These are phyloP conservation scores for Geotrichum australiense DNA, from an alignment of 1,139 yeast species.

Conservation along the genomic window DNA sequence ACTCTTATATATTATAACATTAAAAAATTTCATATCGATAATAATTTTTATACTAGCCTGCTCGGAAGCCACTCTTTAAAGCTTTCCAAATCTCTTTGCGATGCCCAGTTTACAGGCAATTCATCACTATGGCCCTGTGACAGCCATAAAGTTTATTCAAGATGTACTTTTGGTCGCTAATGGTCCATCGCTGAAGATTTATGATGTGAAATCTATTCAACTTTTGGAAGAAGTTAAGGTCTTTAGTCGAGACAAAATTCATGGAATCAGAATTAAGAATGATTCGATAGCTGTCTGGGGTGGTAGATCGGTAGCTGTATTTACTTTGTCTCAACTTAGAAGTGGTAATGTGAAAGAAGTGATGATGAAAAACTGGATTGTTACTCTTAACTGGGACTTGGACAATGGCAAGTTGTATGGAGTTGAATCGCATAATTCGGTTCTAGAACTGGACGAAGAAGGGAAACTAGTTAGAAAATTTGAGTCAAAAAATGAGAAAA, in stretches of 20 bases:
- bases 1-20: no score
- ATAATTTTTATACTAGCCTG: no score
- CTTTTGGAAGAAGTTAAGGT: constrained; percentile 42
- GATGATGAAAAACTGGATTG: constrained; percentile 71
- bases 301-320: constrained; percentile 52
- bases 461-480: constrained; percentile 35
- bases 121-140: constrained; percentile 66
- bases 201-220: constrained; percentile 40
- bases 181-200: constrained; percentile 62
- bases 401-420: constrained; percentile 33
- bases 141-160: constrained; percentile 47
- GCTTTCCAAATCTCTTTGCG: background rate
- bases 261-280: constrained; percentile 47
- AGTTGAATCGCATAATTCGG: constrained; percentile 75
- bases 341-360: constrained; percentile 36
- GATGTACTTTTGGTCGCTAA: constrained; percentile 55
- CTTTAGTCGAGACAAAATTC: constrained; percentile 69
- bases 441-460: constrained; percentile 44
- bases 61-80: no score
- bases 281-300: constrained; percentile 55
- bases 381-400: constrained; percentile 43
- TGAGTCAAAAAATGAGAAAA: constrained; percentile 59
- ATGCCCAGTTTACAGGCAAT: constrained; percentile 12
- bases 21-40: no score
- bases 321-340: constrained; percentile 21